A percentile compares a stretch with the other conserved stretches of the same genome.
Evolutionary conservation across 2,329 filamentous ascomycete genomes (phyloP).

Genomic region (Colletotrichum noveboracense): DNA sequence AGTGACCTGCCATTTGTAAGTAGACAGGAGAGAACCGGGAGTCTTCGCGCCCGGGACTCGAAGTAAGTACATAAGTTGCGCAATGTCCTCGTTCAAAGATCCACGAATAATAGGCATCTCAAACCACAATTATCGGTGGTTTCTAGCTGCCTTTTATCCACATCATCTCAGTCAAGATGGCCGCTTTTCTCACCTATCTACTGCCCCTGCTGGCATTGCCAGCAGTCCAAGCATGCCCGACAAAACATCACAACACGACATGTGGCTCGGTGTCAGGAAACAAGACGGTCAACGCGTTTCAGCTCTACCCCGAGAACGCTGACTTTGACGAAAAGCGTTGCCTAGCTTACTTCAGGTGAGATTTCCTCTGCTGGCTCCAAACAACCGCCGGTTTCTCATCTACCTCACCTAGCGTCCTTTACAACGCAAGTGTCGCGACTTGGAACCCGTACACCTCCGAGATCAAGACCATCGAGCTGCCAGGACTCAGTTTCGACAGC

Average conservation of each 20-base stretch:
- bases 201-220: slow-evolving; percentile 10
- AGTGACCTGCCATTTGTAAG: neutral
- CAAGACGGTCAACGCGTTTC: slow-evolving; percentile 2
- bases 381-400: neutral
- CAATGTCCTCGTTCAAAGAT: accelerated
- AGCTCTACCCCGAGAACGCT: slow-evolving; percentile 27
- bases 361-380: neutral
- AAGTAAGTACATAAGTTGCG: neutral
- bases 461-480: slow-evolving; percentile 28
- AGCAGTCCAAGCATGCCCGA: neutral
- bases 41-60: neutral
- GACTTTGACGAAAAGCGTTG: slow-evolving; percentile 25
- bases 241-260: neutral
- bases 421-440: slow-evolving; percentile 36
- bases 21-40: neutral
- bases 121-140: accelerated
- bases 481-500: slow-evolving; percentile 32
- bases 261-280: neutral
- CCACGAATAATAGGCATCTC: neutral
- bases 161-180: neutral
- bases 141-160: accelerated
- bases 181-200: neutral
- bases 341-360: slow-evolving; percentile 25
- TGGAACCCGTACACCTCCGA: slow-evolving; percentile 35
- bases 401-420: slow-evolving; percentile 25